A percentile compares a stretch with the other conserved stretches of the same genome.
These are phyloP conservation scores for Drechslerella dactyloides DNA, from an alignment of 2,329 filamentous ascomycete genomes.

Conservation along the genomic window DNA sequence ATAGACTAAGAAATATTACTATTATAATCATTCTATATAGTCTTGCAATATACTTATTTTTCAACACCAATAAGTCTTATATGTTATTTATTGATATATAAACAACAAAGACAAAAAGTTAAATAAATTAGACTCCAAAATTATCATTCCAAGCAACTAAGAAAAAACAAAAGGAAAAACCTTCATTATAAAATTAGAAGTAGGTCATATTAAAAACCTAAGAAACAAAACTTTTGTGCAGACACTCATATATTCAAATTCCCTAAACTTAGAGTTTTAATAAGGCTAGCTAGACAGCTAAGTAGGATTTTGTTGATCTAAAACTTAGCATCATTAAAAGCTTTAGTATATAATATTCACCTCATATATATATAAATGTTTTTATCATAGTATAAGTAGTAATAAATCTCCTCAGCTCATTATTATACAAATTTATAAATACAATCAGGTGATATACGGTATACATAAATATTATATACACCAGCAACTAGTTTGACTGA, in stretches of 20 bases:
- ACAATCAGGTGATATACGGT: neutral
- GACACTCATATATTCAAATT: neutral
- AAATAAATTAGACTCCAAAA: slow-evolving; percentile 5
- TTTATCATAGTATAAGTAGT: neutral
- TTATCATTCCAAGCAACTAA: slow-evolving; percentile 6
- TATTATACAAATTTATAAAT: slow-evolving; percentile 1
- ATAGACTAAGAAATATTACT: slow-evolving; percentile 12
- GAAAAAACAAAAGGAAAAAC: neutral
- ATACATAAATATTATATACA: neutral
- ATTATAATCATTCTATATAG: neutral
- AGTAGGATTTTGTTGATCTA: too few species aligned
- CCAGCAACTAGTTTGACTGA: neutral
- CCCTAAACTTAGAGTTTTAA: neutral
- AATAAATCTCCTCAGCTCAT: neutral
- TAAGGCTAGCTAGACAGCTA: neutral
- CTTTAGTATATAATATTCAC: neutral
- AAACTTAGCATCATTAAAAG: too few species aligned
- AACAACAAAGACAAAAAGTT: neutral
- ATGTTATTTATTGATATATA: neutral
- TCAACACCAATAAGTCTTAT: neutral
- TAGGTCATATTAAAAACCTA: neutral
- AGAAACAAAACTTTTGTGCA: neutral
- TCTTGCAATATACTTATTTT: slow-evolving; percentile 2
- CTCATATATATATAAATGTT: neutral
- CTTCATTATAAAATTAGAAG: neutral